Percentiles rank a stretch among this genome's conserved stretches.
Conservation (phyloP, 257 asterid genomes). For the Solanum virginianum region DNA sequence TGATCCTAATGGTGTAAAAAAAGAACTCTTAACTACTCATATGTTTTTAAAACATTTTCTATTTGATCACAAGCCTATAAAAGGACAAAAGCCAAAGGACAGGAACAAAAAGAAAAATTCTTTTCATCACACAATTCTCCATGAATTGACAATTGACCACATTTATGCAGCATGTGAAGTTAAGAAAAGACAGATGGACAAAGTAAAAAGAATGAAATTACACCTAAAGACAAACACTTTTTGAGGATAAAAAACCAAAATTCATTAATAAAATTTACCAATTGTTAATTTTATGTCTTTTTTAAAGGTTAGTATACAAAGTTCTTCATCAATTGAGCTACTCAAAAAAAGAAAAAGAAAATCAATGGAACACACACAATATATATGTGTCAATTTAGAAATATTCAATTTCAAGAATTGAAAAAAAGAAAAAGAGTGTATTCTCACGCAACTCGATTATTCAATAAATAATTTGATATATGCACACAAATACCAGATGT, state of each 20-base stretch:
- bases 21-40: background rate
- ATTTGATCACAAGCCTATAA: background rate
- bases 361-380: background rate
- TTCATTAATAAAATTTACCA: background rate
- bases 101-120: background rate
- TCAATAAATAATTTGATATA: background rate
- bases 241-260: background rate
- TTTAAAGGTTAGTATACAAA: background rate
- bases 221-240: background rate
- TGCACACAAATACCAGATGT: fast-evolving
- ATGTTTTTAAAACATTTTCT: background rate
- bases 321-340: background rate
- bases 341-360: background rate
- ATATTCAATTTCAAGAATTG: background rate
- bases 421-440: too few relatives aligned
- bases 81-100: background rate
- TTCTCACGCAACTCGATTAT: background rate
- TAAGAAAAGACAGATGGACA: background rate
- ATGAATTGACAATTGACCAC: background rate
- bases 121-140: background rate
- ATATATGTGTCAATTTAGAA: background rate
- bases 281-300: background rate
- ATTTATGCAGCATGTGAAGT: background rate
- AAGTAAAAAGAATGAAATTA: background rate
- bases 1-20: background rate